Percentiles rank a stretch among this genome's conserved stretches.
These are phyloP conservation scores for apple (Malus domestica) DNA, from an alignment of 306 rosid genomes.

Conservation along the genomic window DNA sequence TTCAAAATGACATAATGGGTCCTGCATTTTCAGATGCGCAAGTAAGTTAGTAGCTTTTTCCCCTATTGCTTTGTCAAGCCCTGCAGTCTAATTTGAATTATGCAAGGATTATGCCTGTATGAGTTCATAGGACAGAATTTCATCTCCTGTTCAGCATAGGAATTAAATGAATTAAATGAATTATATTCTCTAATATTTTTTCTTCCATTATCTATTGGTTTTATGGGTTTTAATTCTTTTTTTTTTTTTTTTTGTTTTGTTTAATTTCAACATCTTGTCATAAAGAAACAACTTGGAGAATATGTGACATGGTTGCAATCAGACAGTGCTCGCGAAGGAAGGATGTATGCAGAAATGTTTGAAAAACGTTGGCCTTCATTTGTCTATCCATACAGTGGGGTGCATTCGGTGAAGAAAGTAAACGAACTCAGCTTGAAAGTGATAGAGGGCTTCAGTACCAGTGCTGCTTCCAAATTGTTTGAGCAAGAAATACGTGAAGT, in stretches of 20 bases:
- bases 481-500: slow-evolving; percentile 75
- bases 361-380: slow-evolving; percentile 57
- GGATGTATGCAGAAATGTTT: slow-evolving; percentile 55
- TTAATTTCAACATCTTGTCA: slow-evolving; percentile 11
- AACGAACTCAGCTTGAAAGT: slow-evolving; percentile 51
- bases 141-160: neutral
- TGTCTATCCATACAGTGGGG: slow-evolving; percentile 34
- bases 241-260: no score
- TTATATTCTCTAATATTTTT: neutral
- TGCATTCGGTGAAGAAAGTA: slow-evolving; percentile 42
- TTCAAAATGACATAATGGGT: slow-evolving; percentile 69
- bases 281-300: slow-evolving; percentile 65
- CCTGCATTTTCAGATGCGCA: slow-evolving; percentile 59
- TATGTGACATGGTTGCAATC: slow-evolving; percentile 60
- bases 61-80: neutral
- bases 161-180: neutral
- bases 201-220: slow-evolving; percentile 2
- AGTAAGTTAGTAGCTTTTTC: slow-evolving; percentile 38
- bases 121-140: neutral
- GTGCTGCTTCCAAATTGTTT: slow-evolving; percentile 65
- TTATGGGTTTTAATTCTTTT: neutral
- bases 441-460: slow-evolving; percentile 56
- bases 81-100: neutral
- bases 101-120: neutral
- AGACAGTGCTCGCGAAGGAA: slow-evolving; percentile 57